Conservation (phyloP, 305 asterid species). For the Solanum hybrid region DNA sequence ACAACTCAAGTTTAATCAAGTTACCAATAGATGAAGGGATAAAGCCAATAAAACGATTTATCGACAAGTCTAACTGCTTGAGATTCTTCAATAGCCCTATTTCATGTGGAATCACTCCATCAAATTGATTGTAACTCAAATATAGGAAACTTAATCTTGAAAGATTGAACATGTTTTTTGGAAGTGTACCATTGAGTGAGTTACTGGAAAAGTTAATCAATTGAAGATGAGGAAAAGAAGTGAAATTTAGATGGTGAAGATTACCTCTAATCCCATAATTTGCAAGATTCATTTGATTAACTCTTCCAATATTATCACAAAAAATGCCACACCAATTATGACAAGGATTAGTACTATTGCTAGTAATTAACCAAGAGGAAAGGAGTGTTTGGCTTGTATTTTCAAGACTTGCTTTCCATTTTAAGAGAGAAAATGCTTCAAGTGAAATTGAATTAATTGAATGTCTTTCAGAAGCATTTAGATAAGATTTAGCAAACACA, state of each 20-base stretch:
- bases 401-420: constrained; percentile 26
- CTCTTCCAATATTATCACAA: constrained; percentile 15
- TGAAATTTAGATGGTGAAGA: constrained; percentile 10
- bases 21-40: constrained; percentile 17
- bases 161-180: constrained; percentile 13
- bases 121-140: constrained; percentile 1
- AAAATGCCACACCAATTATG: constrained; percentile 18
- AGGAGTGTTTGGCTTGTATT: constrained; percentile 9
- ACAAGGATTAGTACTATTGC: background rate
- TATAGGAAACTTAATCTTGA: constrained; percentile 8
- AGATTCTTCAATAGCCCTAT: constrained; percentile 18
- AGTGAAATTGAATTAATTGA: background rate
- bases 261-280: constrained; percentile 11
- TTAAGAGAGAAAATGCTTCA: constrained; percentile 5
- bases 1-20: background rate
- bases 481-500: background rate
- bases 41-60: constrained; percentile 3
- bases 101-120: constrained; percentile 16
- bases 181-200: constrained; percentile 12
- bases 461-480: background rate
- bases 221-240: constrained; percentile 11
- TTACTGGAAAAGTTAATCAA: background rate
- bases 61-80: background rate
- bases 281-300: constrained; percentile 10
- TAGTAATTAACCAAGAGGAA: constrained; percentile 12